These are phyloP conservation scores for Phytophthora melonis DNA, from an alignment of 352 stramenopile genomes.

Conservation along the genomic window DNA sequence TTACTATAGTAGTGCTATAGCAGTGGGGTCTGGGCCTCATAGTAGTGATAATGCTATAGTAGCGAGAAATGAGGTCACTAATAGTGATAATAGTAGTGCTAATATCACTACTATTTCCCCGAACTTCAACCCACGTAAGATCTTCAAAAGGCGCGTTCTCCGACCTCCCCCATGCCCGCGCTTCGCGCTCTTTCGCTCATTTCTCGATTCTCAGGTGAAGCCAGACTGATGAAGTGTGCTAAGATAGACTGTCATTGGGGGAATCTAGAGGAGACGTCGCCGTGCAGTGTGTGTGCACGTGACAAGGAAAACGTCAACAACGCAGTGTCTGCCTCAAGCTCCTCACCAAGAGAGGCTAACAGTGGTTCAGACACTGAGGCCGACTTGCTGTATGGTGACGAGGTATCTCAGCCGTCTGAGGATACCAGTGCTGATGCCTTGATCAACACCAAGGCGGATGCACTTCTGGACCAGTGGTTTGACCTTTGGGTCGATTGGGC, in stretches of 20 bases:
- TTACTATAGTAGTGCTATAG: too few species aligned
- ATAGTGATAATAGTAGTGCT: too few species aligned
- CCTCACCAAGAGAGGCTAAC: background rate
- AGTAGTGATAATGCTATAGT: too few species aligned
- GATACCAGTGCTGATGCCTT: background rate
- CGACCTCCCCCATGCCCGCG: too few species aligned
- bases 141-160: background rate
- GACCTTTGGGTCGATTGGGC: slow-evolving; percentile 1
- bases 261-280: background rate
- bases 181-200: background rate
- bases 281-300: slow-evolving; percentile 1
- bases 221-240: background rate
- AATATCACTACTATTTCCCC: too few species aligned
- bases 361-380: slow-evolving; percentile 4
- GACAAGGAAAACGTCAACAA: background rate
- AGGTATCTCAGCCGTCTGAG: background rate
- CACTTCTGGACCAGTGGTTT: background rate
- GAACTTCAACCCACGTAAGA: too few species aligned
- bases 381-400: background rate
- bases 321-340: background rate
- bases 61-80: too few species aligned
- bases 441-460: slow-evolving; percentile 8
- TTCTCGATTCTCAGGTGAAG: background rate
- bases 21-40: too few species aligned
- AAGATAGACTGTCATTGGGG: slow-evolving; percentile 3